Percentiles rank a stretch among this genome's conserved stretches.
Evolutionary conservation across 2,329 filamentous ascomycete genomes (phyloP).

Genomic region (Pseudogymnoascus sp.): DNA sequence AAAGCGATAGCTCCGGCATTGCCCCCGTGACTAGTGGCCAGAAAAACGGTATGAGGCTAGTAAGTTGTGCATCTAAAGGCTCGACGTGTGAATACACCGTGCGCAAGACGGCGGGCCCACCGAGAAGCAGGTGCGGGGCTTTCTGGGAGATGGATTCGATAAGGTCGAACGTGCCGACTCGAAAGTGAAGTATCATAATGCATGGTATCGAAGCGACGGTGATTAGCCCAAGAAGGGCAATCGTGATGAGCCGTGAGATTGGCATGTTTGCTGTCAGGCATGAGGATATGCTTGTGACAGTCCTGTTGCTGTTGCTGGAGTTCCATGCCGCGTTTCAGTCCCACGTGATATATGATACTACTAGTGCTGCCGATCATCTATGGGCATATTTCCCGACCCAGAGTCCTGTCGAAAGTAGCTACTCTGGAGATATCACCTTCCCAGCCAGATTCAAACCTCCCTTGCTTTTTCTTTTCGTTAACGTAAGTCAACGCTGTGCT

Average conservation of each 20-base stretch:
- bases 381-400: not conserved
- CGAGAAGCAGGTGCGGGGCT: not conserved
- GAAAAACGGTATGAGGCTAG: conserved; percentile 21
- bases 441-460: not conserved
- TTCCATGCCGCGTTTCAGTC: not conserved
- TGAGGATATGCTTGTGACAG: not conserved
- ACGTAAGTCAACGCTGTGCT: not conserved
- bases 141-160: not conserved
- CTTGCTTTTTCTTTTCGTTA: not conserved
- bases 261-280: not conserved
- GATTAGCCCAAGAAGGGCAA: not conserved
- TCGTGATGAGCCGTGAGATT: not conserved
- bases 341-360: not conserved
- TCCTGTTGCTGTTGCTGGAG: not conserved
- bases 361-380: not conserved
- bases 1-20: conserved; percentile 16
- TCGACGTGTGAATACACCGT: not conserved
- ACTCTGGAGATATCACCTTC: not conserved
- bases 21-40: conserved; percentile 17
- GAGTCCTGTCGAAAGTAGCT: not conserved
- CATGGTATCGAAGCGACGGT: not conserved
- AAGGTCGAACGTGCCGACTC: not conserved
- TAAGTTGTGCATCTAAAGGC: conserved; percentile 19
- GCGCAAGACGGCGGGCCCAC: not conserved
- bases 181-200: conserved; percentile 2